Percentiles rank a stretch among this genome's conserved stretches.
These are phyloP conservation scores for Pinus taeda DNA, from an alignment of 75 land plant species.

Conservation along the genomic window DNA sequence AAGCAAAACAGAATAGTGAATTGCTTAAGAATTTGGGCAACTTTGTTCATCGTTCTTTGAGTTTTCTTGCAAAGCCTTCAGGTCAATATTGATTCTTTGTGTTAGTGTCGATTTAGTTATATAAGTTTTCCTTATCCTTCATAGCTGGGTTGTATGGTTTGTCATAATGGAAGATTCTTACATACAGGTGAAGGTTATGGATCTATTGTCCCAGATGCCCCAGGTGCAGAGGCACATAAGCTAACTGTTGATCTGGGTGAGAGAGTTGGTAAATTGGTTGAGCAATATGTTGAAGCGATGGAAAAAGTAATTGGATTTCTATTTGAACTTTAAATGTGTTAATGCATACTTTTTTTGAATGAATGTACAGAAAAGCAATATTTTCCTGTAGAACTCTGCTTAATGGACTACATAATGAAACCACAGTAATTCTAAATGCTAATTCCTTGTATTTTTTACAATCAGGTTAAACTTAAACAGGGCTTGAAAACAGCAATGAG, in stretches of 20 bases:
- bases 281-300: constrained; percentile 87
- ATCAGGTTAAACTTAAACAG: constrained; percentile 88
- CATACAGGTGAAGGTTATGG: constrained; percentile 79
- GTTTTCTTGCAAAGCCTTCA: constrained; percentile 85
- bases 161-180: background rate
- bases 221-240: constrained; percentile 54
- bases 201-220: constrained; percentile 79
- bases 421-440: background rate
- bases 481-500: constrained; percentile 88
- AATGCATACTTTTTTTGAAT: background rate
- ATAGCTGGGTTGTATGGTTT: background rate
- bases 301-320: constrained; percentile 65
- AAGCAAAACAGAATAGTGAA: constrained; percentile 90
- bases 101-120: background rate
- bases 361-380: background rate
- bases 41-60: constrained; percentile 80
- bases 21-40: constrained; percentile 88
- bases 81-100: constrained; percentile 30
- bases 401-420: background rate
- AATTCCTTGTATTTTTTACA: background rate
- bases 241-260: constrained; percentile 51
- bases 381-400: background rate
- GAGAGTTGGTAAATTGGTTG: constrained; percentile 54
- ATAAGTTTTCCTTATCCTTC: background rate
- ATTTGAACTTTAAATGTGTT: background rate